These are phyloP conservation scores for Kluyveromyces siamensis DNA, from an alignment of 805 yeast genomes.

Conservation along the genomic window DNA sequence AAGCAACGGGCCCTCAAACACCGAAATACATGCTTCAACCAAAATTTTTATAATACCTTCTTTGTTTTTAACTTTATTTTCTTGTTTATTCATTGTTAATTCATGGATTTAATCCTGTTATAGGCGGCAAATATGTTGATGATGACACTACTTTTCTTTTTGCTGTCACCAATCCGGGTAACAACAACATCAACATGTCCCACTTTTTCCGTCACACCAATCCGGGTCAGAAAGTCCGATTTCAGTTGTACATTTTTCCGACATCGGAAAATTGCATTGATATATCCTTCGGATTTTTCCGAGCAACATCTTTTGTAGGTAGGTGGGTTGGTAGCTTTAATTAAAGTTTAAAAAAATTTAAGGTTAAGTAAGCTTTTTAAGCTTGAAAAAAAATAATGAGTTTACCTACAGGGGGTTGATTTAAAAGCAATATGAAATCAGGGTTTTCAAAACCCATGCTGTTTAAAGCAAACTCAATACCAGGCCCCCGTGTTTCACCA, in stretches of 20 bases:
- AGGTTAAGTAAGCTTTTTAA: no score
- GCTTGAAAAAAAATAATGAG: no score
- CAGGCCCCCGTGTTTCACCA: no score
- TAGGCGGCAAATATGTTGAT: neutral
- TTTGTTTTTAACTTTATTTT: neutral
- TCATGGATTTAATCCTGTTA: neutral
- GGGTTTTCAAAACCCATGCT: no score
- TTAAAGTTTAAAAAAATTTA: no score
- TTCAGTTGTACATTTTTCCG: neutral
- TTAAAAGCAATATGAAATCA: no score
- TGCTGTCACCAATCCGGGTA: neutral
- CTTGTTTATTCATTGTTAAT: neutral
- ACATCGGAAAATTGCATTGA: neutral
- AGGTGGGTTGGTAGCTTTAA: no score
- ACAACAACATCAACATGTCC: neutral
- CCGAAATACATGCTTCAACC: no score
- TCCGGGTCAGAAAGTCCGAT: neutral
- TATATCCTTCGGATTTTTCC: neutral
- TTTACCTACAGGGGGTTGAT: no score
- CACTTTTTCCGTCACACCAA: neutral
- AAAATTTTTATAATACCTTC: neutral
- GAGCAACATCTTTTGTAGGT: neutral
- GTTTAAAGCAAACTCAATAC: no score
- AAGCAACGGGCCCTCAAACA: constrained; percentile 27
- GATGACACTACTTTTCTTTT: neutral